Evolutionary conservation across 495 filamentous ascomycete species (phyloP).

Genomic region (Penicillium arizonense): DNA sequence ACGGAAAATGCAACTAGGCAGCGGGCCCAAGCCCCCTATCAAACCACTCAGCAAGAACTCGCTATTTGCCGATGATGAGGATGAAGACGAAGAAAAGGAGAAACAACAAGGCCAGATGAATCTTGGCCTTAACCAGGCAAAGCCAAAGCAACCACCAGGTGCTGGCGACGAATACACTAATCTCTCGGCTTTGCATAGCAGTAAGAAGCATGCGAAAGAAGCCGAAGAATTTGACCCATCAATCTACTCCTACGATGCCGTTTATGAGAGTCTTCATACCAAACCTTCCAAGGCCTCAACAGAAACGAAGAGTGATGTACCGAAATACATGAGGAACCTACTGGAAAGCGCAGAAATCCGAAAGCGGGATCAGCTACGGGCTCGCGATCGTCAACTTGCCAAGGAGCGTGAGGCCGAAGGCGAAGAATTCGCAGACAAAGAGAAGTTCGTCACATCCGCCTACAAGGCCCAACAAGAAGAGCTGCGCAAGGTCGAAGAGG

Average conservation of each 20-base stretch:
- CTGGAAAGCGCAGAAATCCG: conserved; percentile 79
- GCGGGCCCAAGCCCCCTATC: conserved; percentile 19
- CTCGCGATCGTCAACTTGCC: conserved; percentile 82
- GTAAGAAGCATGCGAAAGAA: conserved; percentile 43
- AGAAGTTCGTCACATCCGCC: conserved; percentile 94
- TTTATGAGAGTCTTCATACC: conserved; percentile 51
- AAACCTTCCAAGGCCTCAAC: conserved; percentile 32
- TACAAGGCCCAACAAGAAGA: conserved; percentile 94
- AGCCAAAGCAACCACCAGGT: conserved; percentile 10
- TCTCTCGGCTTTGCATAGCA: conserved; percentile 49
- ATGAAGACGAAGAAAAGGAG: conserved; percentile 30
- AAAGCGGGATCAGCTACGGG: conserved; percentile 84
- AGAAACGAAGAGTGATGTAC: conserved; percentile 35
- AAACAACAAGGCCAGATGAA: conserved; percentile 18
- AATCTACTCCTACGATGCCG: conserved; percentile 58
- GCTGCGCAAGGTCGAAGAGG: conserved; percentile 71
- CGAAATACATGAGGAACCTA: conserved; percentile 81
- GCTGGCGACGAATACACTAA: conserved; percentile 39
- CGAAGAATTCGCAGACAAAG: conserved; percentile 91
- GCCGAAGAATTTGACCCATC: conserved; percentile 49
- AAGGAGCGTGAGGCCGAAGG: conserved; percentile 90
- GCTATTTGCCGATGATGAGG: conserved; percentile 42
- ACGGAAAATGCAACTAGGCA: conserved; percentile 32
- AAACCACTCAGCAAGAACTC: conserved; percentile 41
- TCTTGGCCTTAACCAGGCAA: conserved; percentile 18